A percentile compares a stretch with the other conserved stretches of the same genome.
Evolutionary conservation across 768 basidiomycete species (phyloP).

Genomic region (Pulveroboletus sp.): DNA sequence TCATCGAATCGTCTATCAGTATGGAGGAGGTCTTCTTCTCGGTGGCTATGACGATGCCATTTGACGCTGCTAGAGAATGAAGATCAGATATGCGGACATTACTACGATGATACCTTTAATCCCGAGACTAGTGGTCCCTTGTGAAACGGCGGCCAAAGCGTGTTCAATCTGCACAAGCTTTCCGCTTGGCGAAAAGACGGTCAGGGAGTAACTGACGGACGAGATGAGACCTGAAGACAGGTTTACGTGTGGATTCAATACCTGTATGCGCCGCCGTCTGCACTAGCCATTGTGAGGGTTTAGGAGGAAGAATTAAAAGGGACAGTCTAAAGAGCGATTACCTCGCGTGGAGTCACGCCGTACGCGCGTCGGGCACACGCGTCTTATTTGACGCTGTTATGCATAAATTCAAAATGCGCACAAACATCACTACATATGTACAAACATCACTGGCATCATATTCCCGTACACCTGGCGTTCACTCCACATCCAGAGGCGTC

Average conservation of each 20-base stretch:
- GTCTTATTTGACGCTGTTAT: constrained; percentile 26
- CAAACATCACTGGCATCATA: too few species aligned
- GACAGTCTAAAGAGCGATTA: constrained; percentile 17
- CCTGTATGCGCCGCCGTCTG: constrained; percentile 82
- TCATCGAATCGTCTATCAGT: constrained; percentile 94
- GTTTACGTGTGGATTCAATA: constrained; percentile 23
- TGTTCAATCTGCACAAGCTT: constrained; percentile 99
- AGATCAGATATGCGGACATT: constrained; percentile 21
- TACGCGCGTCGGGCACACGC: constrained; percentile 30
- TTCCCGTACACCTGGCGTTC: constrained; percentile 1
- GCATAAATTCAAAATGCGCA: constrained; percentile 10
- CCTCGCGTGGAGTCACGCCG: constrained; percentile 2
- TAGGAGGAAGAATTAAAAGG: constrained; percentile 17
- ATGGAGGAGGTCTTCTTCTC: constrained; percentile 99
- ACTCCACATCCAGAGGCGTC: constrained; percentile 45
- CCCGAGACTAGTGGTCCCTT: constrained; percentile 94
- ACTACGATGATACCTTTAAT: constrained; percentile 75
- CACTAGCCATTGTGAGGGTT: constrained; percentile 59
- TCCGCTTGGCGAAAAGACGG: constrained; percentile 98
- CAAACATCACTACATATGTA: constrained; percentile 10
- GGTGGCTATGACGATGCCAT: constrained; percentile 98
- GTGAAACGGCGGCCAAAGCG: constrained; percentile 91
- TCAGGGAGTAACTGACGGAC: constrained; percentile 84
- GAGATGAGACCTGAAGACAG: constrained; percentile 17
- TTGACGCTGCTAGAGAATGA: constrained; percentile 64